These are phyloP conservation scores for Tylopilus balloui DNA, from an alignment of 768 basidiomycete species.

Conservation along the genomic window DNA sequence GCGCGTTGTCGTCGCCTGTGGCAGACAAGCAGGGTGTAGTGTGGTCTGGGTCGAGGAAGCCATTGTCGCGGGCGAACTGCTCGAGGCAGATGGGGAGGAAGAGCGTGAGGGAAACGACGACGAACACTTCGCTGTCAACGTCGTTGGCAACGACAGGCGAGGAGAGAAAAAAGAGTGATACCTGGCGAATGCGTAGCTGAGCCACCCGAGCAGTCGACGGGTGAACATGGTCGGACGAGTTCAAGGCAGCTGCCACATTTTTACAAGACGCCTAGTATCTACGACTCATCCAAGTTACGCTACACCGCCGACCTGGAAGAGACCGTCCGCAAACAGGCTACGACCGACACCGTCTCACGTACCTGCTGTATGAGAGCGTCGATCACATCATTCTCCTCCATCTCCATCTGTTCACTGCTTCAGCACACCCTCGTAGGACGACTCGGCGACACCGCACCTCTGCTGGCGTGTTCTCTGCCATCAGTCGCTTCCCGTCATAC, in stretches of 20 bases:
- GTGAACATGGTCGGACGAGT: constrained; percentile 6
- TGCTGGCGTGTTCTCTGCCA: constrained; percentile 48
- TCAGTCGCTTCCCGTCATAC: constrained; percentile 50
- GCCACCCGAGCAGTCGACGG: constrained; percentile 62
- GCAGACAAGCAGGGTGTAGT: constrained; percentile 48
- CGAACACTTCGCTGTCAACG: constrained; percentile 67
- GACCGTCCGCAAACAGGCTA: background rate
- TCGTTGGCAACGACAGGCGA: background rate
- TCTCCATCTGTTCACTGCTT: constrained; percentile 36
- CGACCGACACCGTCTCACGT: constrained; percentile 13
- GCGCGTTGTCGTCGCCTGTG: constrained; percentile 4
- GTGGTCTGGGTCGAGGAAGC: constrained; percentile 68
- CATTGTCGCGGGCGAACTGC: constrained; percentile 89
- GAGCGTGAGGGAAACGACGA: constrained; percentile 73
- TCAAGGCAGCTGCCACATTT: constrained; percentile 5
- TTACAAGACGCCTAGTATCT: too few relatives aligned
- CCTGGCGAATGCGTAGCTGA: constrained; percentile 86
- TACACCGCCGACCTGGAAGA: constrained; percentile 24
- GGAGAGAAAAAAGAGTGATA: constrained; percentile 14
- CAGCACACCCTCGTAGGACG: background rate
- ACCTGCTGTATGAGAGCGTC: constrained; percentile 60
- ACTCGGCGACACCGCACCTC: constrained; percentile 35
- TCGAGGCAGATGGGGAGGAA: constrained; percentile 82
- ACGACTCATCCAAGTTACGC: too few relatives aligned
- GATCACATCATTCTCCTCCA: constrained; percentile 63